Base-by-base conservation (phyloP, 2,329 filamentous ascomycete species). In the Pseudogymnoascus verrucosus region DNA sequence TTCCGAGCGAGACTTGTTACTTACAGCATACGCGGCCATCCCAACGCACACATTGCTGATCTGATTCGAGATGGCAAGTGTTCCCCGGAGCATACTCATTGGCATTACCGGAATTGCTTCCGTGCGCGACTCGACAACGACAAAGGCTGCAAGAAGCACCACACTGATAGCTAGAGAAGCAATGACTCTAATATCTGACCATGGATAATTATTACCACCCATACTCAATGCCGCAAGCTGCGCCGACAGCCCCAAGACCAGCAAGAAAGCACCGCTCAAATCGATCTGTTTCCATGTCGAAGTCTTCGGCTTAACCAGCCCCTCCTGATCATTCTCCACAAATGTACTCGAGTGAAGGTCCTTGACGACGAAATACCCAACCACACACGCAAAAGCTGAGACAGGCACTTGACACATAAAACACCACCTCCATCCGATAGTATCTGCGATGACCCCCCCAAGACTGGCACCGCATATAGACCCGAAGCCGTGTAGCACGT, bases 341-440 rank as follows among this genome's bases (percentile, higher is more conserved):
- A 26, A 59, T 36, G 59, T 51, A 23, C 28, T 44, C 39, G 21
- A 62, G 63, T 61, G 79, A 78, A 63, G 39, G 4, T 84, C 78
- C 61, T 78, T 74, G 44, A 88, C 76, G 1, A 84, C 83, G 1
- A 83, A 67, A 36, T 77, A 78, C 0, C 84, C 85, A 10, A 84
- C 74, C 0, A 79, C 40, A 0, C 87, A 76, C 0, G 84, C 85
- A n/a, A 82, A 68, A 1, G 79, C 65, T 0, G 84, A 86, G 0
- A 88, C 71, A 0, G 86, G 86, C 0, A 86, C 82, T 68, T 89
- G 86, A 1, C 86, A 75, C 3, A 86, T 69, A 65, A 89, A 89
- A 63, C 84, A 87, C 81, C 83, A 88, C 21, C 88, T 78, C 87
- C 87, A 90, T 8, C 87, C 87, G 21, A 90, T 78, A 1, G 75